Evolutionary conservation across 1,284 basidiomycete genomes (phyloP), one percentile per base, ranked within the genome.

Genomic region (Spongispora temasekensis): DNA sequence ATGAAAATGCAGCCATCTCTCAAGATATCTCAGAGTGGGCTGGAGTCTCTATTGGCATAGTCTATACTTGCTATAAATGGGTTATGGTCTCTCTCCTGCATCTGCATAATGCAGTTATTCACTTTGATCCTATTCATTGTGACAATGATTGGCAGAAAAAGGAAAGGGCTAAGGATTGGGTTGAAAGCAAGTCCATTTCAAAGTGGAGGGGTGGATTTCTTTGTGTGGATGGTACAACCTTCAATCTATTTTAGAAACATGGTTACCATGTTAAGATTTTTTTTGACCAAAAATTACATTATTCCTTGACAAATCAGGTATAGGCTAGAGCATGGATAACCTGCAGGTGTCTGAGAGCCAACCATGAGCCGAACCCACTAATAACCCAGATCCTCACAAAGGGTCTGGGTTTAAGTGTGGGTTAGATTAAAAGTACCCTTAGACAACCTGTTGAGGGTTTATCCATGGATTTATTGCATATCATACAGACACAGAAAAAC

Each of bases 11-110:
- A 10, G 68, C 73, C 2, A 68, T 67, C 0, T 66, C 72, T 12
- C 66, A 75, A 23, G 61, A 63, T 19, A 64, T 78, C 46, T 73
- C 70, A 19, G 67, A 76, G 23, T 78, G 75, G 75, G 73, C 73
- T 13, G 75, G 76, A 4, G 60, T 74, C 17, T 64, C 62, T 23
- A 61, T 59, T 0, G 72, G 74, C 1, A 64, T 65, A 23, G 71
- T 78, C 32, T 61, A 72, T 6, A 72, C 69, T 17, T 60, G 61
- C 23, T 74, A 74, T 4, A 61, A 66, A 23, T 1, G 27, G 1
- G 55, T 66, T 0, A 67, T 67, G 61, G 10, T 68, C n/a, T 55
- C 64, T 9, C 37, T 67, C 9, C 9, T 23, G 13, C 2, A 15
- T 9, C 48, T 50, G 5, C 58, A 67, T 44, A 23, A 64, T n/a